phyloP scores from a whole-genome alignment of 352 stramenopile genomes.

The Pythium folliculosum region DNA sequence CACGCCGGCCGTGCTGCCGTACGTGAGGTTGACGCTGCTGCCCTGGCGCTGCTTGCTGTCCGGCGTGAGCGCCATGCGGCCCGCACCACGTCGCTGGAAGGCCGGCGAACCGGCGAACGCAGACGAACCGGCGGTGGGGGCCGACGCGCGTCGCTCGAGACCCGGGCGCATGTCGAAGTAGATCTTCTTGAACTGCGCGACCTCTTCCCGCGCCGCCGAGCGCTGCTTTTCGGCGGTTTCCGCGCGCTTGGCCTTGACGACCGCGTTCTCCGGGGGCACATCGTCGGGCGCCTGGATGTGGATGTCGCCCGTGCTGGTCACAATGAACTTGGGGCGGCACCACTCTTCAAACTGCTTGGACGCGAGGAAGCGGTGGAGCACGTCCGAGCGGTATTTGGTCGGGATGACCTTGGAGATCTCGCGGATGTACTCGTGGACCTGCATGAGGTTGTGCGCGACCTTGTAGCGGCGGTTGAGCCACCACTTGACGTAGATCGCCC shows the following conservation, averaged over 20 bases:
- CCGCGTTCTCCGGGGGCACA: slow-evolving; percentile 4
- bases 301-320: slow-evolving; percentile 23
- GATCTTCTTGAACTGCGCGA: slow-evolving; percentile 24
- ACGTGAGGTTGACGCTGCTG: not conserved
- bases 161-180: slow-evolving; percentile 21
- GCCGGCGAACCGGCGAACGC: not conserved
- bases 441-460: slow-evolving; percentile 28
- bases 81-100: not conserved
- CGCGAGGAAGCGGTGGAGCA: slow-evolving; percentile 28
- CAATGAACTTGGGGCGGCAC: slow-evolving; percentile 16
- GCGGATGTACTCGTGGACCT: slow-evolving; percentile 42
- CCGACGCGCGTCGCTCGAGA: slow-evolving; percentile 21
- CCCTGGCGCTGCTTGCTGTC: not conserved
- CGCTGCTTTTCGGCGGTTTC: not conserved
- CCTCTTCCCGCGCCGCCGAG: slow-evolving; percentile 8
- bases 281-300: slow-evolving; percentile 25
- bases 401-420: slow-evolving; percentile 39
- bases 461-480: slow-evolving; percentile 38
- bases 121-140: not conserved
- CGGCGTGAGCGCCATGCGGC: not conserved
- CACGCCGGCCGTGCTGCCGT: slow-evolving; percentile 3
- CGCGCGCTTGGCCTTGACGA: not conserved
- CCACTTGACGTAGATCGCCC: slow-evolving; percentile 29
- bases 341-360: slow-evolving; percentile 27
- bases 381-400: slow-evolving; percentile 26